Percentiles rank a stretch among this genome's conserved stretches.
Conservation (phyloP, 495 filamentous ascomycete species). For the Jackrogersella minutella region DNA sequence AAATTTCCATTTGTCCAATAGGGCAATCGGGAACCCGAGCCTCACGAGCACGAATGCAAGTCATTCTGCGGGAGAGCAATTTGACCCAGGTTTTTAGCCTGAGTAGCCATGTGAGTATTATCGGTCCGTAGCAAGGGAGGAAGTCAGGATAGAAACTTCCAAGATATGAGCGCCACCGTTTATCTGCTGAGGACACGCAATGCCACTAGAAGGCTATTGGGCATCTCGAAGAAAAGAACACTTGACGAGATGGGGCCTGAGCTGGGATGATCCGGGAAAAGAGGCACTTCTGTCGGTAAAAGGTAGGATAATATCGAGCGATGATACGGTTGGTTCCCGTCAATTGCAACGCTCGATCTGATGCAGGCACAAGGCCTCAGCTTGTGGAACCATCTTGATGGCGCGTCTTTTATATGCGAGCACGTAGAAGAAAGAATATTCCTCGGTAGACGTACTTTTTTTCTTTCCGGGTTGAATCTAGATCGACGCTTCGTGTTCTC, state of each 20-base stretch:
- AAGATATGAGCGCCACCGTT: slow-evolving; percentile 10
- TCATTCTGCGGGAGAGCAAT: slow-evolving; percentile 16
- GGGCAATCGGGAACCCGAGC: slow-evolving; percentile 9
- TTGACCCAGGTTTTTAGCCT: slow-evolving; percentile 36
- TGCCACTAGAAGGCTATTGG: slow-evolving; percentile 22
- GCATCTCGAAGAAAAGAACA: slow-evolving; percentile 8
- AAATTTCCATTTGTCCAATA: slow-evolving; percentile 17
- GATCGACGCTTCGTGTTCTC: slow-evolving; percentile 1
- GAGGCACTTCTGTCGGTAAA: slow-evolving; percentile 32
- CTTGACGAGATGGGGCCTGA: slow-evolving; percentile 22
- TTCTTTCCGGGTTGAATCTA: slow-evolving; percentile 8
- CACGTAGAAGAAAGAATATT: slow-evolving; percentile 12
- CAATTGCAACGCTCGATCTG: slow-evolving; percentile 38
- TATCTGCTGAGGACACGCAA: slow-evolving; percentile 32
- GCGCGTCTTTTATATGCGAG: slow-evolving; percentile 14
- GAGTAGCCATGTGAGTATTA: slow-evolving; percentile 20
- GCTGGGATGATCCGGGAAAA: slow-evolving; percentile 38
- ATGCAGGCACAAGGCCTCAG: slow-evolving; percentile 31
- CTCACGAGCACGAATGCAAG: slow-evolving; percentile 20
- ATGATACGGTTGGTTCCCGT: slow-evolving; percentile 37
- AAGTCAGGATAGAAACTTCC: not conserved
- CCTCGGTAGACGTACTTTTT: not conserved
- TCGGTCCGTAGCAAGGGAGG: slow-evolving; percentile 34
- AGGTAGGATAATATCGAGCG: slow-evolving; percentile 31
- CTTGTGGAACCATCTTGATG: slow-evolving; percentile 19